Conservation (phyloP, 2,329 filamentous ascomycete genomes). For the Venturia effusa region DNA sequence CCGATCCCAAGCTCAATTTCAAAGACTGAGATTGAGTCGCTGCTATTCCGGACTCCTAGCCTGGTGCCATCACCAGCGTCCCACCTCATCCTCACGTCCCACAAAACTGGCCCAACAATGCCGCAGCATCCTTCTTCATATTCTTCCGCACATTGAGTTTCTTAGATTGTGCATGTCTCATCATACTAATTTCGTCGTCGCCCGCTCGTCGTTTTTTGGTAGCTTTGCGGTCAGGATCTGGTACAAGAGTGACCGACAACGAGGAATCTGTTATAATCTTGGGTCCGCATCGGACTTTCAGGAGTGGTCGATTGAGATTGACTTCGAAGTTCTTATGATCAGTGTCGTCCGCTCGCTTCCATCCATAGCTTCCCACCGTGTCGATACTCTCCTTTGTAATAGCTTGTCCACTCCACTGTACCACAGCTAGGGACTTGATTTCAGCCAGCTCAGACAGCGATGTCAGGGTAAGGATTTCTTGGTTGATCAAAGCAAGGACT, state of each 20-base stretch:
- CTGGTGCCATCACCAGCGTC: not conserved
- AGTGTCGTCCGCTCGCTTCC: not conserved
- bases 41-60: not conserved
- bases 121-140: not conserved
- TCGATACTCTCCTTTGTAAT: not conserved
- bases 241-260: not conserved
- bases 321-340: not conserved
- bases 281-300: not conserved
- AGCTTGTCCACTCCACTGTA: not conserved
- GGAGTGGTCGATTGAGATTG: not conserved
- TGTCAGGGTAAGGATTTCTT: not conserved
- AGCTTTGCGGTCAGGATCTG: not conserved
- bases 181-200: not conserved
- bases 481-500: not conserved
- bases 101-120: not conserved
- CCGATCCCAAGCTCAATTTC: not conserved
- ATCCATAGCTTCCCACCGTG: not conserved
- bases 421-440: not conserved
- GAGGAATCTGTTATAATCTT: not conserved
- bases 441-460: not conserved
- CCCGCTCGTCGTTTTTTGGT: not conserved
- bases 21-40: not conserved
- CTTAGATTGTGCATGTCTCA: not conserved
- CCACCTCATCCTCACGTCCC: not conserved
- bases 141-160: not conserved